phyloP scores from a whole-genome alignment of 371 early-diverging fungal genomes.

The Mucor sp. region DNA sequence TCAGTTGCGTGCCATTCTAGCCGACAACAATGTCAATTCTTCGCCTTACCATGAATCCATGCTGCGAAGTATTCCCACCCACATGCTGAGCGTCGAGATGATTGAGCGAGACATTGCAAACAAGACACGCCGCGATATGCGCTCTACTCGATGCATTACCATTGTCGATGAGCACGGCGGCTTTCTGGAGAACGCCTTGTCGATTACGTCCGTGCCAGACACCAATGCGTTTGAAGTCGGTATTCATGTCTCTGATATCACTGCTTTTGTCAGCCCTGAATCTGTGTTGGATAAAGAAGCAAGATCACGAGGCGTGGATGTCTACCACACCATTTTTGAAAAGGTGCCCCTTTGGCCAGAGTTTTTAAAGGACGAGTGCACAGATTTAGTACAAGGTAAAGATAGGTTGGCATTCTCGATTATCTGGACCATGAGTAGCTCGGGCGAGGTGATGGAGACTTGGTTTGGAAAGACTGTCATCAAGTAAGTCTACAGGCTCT shows the following conservation, averaged over 20 bases:
- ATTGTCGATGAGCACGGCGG: slow-evolving; percentile 13
- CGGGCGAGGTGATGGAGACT: slow-evolving; percentile 63
- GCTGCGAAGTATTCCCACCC: slow-evolving; percentile 33
- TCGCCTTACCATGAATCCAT: slow-evolving; percentile 59
- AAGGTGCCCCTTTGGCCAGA: slow-evolving; percentile 96
- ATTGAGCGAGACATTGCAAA: slow-evolving; percentile 54
- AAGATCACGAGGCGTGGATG: slow-evolving; percentile 82
- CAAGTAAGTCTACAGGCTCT: slow-evolving; percentile 33
- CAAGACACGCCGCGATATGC: slow-evolving; percentile 64
- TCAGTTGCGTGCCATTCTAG: slow-evolving; percentile 72
- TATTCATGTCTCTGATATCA: slow-evolving; percentile 98
- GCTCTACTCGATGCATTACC: slow-evolving; percentile 60
- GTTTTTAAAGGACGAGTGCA: slow-evolving; percentile 74
- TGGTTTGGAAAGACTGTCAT: slow-evolving; percentile 83
- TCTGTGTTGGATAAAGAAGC: slow-evolving; percentile 93
- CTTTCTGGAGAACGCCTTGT: slow-evolving; percentile 14
- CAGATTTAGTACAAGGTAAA: slow-evolving; percentile 24
- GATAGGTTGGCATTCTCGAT: slow-evolving; percentile 84
- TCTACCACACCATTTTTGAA: slow-evolving; percentile 76
- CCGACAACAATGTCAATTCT: slow-evolving; percentile 59
- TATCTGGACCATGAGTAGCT: slow-evolving; percentile 76
- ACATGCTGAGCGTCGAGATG: slow-evolving; percentile 46
- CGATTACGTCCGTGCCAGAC: not conserved
- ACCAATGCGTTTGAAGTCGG: slow-evolving; percentile 62
- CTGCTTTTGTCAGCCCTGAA: slow-evolving; percentile 89